Conservation (phyloP, 768 basidiomycete species). For the Tephrocybe rancida region DNA sequence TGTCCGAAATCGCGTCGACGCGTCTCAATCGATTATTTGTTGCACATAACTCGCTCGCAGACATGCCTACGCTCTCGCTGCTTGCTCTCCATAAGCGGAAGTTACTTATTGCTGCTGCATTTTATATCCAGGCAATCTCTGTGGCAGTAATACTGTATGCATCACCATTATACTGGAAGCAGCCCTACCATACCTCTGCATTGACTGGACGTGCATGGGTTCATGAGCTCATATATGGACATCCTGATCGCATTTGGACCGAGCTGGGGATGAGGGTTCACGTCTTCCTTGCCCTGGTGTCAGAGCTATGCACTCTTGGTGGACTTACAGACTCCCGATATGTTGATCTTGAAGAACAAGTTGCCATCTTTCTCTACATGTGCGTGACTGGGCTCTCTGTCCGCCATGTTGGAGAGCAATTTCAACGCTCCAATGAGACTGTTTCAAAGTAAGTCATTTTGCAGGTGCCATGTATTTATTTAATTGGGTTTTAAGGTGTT, state of each 20-base stretch:
- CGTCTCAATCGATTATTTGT: too few species aligned
- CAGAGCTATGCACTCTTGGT: slow-evolving; percentile 14
- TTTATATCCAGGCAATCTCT: not conserved
- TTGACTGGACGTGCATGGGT: slow-evolving; percentile 19
- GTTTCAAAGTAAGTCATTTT: slow-evolving; percentile 31
- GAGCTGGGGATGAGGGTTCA: slow-evolving; percentile 19
- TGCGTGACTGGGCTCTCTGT: slow-evolving; percentile 20
- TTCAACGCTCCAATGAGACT: slow-evolving; percentile 30
- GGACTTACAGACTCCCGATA: slow-evolving; percentile 21
- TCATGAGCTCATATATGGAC: slow-evolving; percentile 19
- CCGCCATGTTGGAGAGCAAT: slow-evolving; percentile 25
- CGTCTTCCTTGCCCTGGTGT: slow-evolving; percentile 18
- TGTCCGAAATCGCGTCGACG: too few species aligned
- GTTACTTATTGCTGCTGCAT: not conserved
- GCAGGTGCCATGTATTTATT: too few species aligned
- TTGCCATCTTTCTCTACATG: slow-evolving; percentile 29
- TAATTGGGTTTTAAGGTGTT: too few species aligned
- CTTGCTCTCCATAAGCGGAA: too few species aligned
- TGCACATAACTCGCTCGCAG: too few species aligned
- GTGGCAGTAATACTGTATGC: not conserved
- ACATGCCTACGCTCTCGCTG: too few species aligned
- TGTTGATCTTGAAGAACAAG: slow-evolving; percentile 19
- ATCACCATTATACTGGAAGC: slow-evolving; percentile 1
- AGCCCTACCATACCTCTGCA: slow-evolving; percentile 1
- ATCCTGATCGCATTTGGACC: slow-evolving; percentile 15